These are phyloP conservation scores for Fistulifera pelliculosa DNA, from an alignment of 108 stramenopile species.

Conservation along the genomic window DNA sequence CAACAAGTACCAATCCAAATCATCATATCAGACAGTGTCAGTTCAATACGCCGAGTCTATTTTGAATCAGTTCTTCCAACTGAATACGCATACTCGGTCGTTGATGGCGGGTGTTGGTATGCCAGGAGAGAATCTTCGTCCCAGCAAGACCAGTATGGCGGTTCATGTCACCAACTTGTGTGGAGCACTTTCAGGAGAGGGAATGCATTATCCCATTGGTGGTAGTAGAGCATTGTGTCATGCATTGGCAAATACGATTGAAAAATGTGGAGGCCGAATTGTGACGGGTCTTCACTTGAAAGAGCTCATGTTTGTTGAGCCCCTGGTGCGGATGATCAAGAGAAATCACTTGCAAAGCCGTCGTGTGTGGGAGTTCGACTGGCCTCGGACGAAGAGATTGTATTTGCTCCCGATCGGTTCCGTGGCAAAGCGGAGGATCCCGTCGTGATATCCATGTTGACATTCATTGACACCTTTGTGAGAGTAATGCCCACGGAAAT, in stretches of 20 bases:
- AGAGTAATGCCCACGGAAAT: constrained; percentile 52
- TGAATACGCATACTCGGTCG: constrained; percentile 67
- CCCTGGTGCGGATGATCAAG: constrained; percentile 1
- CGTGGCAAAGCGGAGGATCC: constrained; percentile 10
- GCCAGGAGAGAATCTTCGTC: constrained; percentile 64
- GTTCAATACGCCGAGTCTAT: constrained; percentile 11
- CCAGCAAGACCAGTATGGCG: constrained; percentile 77
- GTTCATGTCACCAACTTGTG: constrained; percentile 70
- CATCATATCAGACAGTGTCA: constrained; percentile 46
- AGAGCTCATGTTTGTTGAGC: constrained; percentile 50
- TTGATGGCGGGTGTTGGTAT: constrained; percentile 81
- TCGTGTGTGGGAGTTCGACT: constrained; percentile 59
- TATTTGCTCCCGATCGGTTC: constrained; percentile 7
- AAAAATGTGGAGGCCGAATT: constrained; percentile 68
- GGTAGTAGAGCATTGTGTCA: constrained; percentile 76
- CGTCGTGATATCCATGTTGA: constrained; percentile 58
- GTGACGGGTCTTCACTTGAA: constrained; percentile 43
- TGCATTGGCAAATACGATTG: constrained; percentile 67
- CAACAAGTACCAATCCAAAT: constrained; percentile 17
- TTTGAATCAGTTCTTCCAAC: constrained; percentile 61
- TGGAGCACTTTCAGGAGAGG: constrained; percentile 57
- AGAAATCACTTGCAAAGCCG: constrained; percentile 25
- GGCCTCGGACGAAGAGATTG: constrained; percentile 31
- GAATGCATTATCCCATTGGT: constrained; percentile 78
- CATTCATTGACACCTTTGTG: constrained; percentile 78